These are phyloP conservation scores for Allium cepa DNA, from an alignment of 106 monocot species.

Conservation along the genomic window DNA sequence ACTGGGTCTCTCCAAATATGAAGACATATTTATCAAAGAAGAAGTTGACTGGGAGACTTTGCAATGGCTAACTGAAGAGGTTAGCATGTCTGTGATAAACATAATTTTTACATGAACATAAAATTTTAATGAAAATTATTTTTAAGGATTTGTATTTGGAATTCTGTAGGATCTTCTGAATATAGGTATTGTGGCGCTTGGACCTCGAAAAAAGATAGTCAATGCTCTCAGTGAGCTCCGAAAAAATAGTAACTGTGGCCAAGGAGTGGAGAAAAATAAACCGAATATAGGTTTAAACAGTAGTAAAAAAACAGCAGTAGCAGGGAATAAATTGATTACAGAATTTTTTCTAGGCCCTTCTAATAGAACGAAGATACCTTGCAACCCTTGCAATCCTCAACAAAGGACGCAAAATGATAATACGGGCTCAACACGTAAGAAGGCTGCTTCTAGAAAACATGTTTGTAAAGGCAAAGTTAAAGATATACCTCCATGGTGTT, in stretches of 20 bases:
- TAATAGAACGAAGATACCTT: constrained; percentile 12
- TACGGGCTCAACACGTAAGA: constrained; percentile 22
- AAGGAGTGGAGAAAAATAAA: constrained; percentile 9
- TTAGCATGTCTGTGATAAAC: constrained; percentile 12
- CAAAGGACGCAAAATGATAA: constrained; percentile 11
- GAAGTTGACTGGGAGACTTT: constrained; percentile 91
- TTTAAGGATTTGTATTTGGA: background rate
- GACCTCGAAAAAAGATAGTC: constrained; percentile 88
- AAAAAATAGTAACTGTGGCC: constrained; percentile 15
- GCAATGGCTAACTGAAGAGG: constrained; percentile 90
- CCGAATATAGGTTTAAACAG: constrained; percentile 9
- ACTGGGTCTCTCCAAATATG: constrained; percentile 71
- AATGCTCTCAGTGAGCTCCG: constrained; percentile 62
- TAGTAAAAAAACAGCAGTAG: constrained; percentile 10
- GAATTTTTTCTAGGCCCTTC: constrained; percentile 58
- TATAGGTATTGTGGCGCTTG: constrained; percentile 75
- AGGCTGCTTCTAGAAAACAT: constrained; percentile 11
- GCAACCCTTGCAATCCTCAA: constrained; percentile 6
- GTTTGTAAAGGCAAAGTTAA: constrained; percentile 18
- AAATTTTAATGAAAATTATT: background rate
- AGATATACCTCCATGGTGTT: constrained; percentile 89
- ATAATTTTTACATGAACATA: constrained; percentile 10
- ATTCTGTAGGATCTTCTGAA: constrained; percentile 64
- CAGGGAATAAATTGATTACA: constrained; percentile 85
- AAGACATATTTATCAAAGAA: constrained; percentile 68